phyloP scores from a whole-genome alignment of 2,329 filamentous ascomycete genomes.

The Gnomoniopsis smithogilvyi region DNA sequence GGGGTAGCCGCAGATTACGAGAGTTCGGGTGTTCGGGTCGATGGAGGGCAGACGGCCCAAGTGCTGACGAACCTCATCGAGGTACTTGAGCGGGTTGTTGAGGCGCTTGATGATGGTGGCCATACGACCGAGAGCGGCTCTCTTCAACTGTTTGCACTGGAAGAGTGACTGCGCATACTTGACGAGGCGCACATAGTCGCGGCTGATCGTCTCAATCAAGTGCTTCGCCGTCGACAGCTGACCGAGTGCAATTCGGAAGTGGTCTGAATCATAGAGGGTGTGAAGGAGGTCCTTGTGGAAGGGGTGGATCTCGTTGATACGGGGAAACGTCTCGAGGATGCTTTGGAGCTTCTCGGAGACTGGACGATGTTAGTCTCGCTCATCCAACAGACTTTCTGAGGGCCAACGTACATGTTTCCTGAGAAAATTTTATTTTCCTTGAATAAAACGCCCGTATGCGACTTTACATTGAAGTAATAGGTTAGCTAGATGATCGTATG shows the following conservation, averaged over 20 bases:
- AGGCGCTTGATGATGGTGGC: slow-evolving; percentile 92
- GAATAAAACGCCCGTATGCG: slow-evolving; percentile 95
- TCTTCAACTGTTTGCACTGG: slow-evolving; percentile 99
- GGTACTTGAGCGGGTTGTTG: slow-evolving; percentile 90
- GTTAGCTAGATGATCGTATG: too few relatives aligned
- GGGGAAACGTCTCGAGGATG: slow-evolving; percentile 90
- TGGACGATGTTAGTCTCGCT: neutral
- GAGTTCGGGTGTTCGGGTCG: slow-evolving; percentile 93
- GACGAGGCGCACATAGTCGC: slow-evolving; percentile 93
- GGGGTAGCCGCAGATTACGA: slow-evolving; percentile 95
- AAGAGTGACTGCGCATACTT: slow-evolving; percentile 91
- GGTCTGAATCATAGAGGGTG: slow-evolving; percentile 97
- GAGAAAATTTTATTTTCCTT: slow-evolving; percentile 96
- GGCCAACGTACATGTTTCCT: slow-evolving; percentile 66
- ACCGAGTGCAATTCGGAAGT: slow-evolving; percentile 94
- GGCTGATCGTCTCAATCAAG: slow-evolving; percentile 90
- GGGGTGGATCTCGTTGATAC: slow-evolving; percentile 65
- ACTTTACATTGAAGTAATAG: too few relatives aligned
- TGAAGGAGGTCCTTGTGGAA: slow-evolving; percentile 75
- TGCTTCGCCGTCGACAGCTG: slow-evolving; percentile 96
- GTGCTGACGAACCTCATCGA: slow-evolving; percentile 96
- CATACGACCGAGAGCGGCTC: slow-evolving; percentile 94
- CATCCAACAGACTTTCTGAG: neutral
- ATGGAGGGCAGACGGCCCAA: slow-evolving; percentile 96
- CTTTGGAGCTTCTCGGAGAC: slow-evolving; percentile 85